These are phyloP conservation scores for Penicillium arizonense DNA, from an alignment of 495 filamentous ascomycete species.

Conservation along the genomic window DNA sequence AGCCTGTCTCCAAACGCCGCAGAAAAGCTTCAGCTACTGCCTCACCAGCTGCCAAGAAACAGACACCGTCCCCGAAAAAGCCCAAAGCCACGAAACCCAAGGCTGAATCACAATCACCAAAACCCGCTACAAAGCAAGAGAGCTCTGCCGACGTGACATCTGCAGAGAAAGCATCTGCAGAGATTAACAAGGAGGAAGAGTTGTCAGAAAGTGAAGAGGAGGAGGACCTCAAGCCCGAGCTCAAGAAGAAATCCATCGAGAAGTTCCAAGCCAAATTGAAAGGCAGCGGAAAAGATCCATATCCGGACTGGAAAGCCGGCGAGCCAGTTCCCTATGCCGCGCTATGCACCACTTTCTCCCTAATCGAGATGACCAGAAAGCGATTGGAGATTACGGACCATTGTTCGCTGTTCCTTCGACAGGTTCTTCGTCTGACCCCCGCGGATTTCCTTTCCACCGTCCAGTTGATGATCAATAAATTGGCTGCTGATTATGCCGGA, in stretches of 20 bases:
- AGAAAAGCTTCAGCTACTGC: slow-evolving; percentile 24
- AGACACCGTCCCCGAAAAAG: slow-evolving; percentile 25
- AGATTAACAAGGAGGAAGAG: slow-evolving; percentile 42
- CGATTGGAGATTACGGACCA: slow-evolving; percentile 81
- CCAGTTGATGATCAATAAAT: slow-evolving; percentile 94
- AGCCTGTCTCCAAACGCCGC: slow-evolving; percentile 48
- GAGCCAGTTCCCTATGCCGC: slow-evolving; percentile 92
- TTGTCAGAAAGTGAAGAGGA: slow-evolving; percentile 53
- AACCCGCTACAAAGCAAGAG: slow-evolving; percentile 27
- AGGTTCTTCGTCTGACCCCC: slow-evolving; percentile 89
- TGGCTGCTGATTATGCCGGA: slow-evolving; percentile 93
- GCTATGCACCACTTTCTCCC: slow-evolving; percentile 88
- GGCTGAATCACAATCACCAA: slow-evolving; percentile 20
- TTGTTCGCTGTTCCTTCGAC: slow-evolving; percentile 86
- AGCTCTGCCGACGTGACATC: slow-evolving; percentile 31
- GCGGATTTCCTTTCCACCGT: slow-evolving; percentile 84
- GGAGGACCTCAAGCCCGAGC: slow-evolving; percentile 73
- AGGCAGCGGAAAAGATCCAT: slow-evolving; percentile 69
- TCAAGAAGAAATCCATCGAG: slow-evolving; percentile 73
- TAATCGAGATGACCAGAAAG: slow-evolving; percentile 91
- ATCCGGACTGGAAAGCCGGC: slow-evolving; percentile 89
- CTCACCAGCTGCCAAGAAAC: slow-evolving; percentile 19
- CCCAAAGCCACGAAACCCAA: slow-evolving; percentile 18
- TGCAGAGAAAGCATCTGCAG: slow-evolving; percentile 39
- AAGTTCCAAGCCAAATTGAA: slow-evolving; percentile 78